phyloP scores from a whole-genome alignment of 257 asterid genomes.

The Nyctanthes arbortristis region DNA sequence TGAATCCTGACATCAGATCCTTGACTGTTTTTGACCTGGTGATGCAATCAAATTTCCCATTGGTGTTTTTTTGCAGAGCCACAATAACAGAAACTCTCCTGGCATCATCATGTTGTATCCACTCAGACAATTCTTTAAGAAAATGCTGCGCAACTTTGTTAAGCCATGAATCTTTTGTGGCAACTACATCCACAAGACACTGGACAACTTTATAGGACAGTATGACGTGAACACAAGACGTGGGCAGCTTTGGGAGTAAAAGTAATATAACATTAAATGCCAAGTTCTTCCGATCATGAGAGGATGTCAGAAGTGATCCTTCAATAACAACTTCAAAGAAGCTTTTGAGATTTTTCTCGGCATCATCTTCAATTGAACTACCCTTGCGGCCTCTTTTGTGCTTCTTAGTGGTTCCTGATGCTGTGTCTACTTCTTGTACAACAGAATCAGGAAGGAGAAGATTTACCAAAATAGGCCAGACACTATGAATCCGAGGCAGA shows the following conservation, averaged over 20 bases:
- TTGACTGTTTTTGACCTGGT: constrained; percentile 82
- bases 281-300: constrained; percentile 92
- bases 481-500: constrained; percentile 85
- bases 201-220: constrained; percentile 82
- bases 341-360: constrained; percentile 56
- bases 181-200: constrained; percentile 83
- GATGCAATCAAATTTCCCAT: constrained; percentile 78
- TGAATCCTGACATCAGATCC: constrained; percentile 72
- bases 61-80: constrained; percentile 90
- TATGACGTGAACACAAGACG: constrained; percentile 49
- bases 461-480: constrained; percentile 78
- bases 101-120: constrained; percentile 69
- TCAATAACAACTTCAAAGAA: constrained; percentile 79
- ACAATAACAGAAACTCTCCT: constrained; percentile 81
- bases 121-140: constrained; percentile 72
- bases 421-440: constrained; percentile 56
- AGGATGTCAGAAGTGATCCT: constrained; percentile 79
- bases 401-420: constrained; percentile 60
- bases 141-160: constrained; percentile 79
- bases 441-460: constrained; percentile 62
- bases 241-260: constrained; percentile 75
- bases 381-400: constrained; percentile 70
- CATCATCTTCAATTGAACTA: constrained; percentile 69
- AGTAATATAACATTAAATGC: constrained; percentile 76
- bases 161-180: constrained; percentile 87